Evolutionary conservation across 2,329 filamentous ascomycete species (phyloP), one percentile per base, ranked within the genome.

Genomic region (Botrytis elliptica): DNA sequence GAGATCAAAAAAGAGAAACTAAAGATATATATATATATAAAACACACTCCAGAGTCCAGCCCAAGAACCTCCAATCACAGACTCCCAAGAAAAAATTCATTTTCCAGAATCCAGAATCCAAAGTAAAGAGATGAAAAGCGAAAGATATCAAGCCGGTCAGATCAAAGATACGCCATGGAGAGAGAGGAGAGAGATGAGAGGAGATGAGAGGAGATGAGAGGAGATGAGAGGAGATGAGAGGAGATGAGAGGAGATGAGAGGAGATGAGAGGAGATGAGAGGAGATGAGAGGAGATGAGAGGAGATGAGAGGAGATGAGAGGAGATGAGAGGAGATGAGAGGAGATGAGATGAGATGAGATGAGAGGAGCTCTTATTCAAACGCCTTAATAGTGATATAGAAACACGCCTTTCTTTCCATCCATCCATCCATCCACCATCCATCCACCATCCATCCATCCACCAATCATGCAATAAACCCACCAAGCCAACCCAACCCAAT

Each of bases 221-320:
- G n/a, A n/a, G n/a, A n/a, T n/a, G 29, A 29, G 29, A 29, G 29
- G 29, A 29, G 6, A 29, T n/a, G 14, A 57, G 3, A 14, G 49
- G 4, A n/a, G n/a, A n/a, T n/a, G n/a, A n/a, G n/a, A n/a, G n/a
- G n/a, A n/a, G n/a, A n/a, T n/a, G n/a, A n/a, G n/a, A n/a, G 1
- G 9, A n/a, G 1, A n/a, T n/a, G 25, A 16, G 4, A 10, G 5
- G 7, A 10, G 10, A 9, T n/a, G n/a, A n/a, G 4, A 9, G 5
- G 7, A 9, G 10, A 9, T n/a, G 42, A 20, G 18, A 6, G 18
- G 7, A 20, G 6, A 29, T n/a, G n/a, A n/a, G n/a, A n/a, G n/a
- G 14, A 57, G 3, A 14, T 22, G 4, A 52, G 4, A 12, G 49
- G 14, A 52, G 22, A 10, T 4, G n/a, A 57, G 12, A 6, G 0